A percentile compares a stretch with the other conserved stretches of the same genome.
Evolutionary conservation across 1,139 yeast species (phyloP).

Genomic region (Arxiozyma telluris): DNA sequence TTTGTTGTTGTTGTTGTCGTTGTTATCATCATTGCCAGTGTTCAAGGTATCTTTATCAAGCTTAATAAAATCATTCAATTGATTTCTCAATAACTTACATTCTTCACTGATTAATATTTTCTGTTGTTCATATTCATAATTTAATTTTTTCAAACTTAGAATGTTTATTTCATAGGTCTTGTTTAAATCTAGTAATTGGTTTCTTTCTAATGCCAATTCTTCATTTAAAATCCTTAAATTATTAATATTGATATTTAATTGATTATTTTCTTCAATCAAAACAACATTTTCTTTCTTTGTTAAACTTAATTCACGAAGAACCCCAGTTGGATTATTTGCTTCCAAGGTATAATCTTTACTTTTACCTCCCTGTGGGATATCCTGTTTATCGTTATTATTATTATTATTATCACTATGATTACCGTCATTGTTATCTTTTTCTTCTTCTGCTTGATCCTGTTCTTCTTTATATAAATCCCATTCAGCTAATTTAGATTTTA

Average conservation of each 20-base stretch:
- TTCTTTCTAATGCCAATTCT: slow-evolving; percentile 33
- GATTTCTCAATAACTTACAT: slow-evolving; percentile 48
- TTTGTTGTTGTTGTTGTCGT: background rate
- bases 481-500: slow-evolving; percentile 32
- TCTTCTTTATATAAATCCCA: slow-evolving; percentile 25
- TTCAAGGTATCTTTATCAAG: slow-evolving; percentile 17
- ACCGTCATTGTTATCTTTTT: background rate
- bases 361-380: slow-evolving; percentile 2
- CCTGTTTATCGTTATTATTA: background rate
- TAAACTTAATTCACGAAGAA: slow-evolving; percentile 31
- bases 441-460: slow-evolving; percentile 13
- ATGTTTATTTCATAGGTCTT: slow-evolving; percentile 29
- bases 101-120: slow-evolving; percentile 51
- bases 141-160: slow-evolving; percentile 34
- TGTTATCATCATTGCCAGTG: slow-evolving; percentile 8
- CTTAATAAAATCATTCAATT: slow-evolving; percentile 30
- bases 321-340: slow-evolving; percentile 28
- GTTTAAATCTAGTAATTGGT: slow-evolving; percentile 30
- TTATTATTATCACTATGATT: no score
- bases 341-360: background rate
- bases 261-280: slow-evolving; percentile 34
- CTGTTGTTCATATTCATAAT: slow-evolving; percentile 43
- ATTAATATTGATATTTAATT: slow-evolving; percentile 27
- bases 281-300: slow-evolving; percentile 36
- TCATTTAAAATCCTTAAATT: slow-evolving; percentile 27